phyloP scores from a whole-genome alignment of 495 filamentous ascomycete genomes.

The Polyplosphaeria fusca region DNA sequence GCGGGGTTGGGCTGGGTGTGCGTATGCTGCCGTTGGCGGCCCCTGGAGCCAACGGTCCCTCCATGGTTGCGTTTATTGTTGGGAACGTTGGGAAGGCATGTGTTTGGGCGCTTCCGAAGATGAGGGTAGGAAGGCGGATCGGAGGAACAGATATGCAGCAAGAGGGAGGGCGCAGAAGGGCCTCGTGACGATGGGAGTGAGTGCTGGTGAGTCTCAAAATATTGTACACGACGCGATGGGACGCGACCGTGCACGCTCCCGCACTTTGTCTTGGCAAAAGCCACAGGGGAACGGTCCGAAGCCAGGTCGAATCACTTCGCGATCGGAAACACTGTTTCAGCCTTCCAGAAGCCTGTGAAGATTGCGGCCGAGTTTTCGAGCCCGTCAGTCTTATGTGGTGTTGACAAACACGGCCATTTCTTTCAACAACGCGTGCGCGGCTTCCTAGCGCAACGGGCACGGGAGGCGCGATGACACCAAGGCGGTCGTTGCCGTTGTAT shows the following conservation, averaged over 20 bases:
- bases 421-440: no score
- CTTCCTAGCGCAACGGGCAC: no score
- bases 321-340: not conserved
- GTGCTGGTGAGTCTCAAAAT: constrained; percentile 22
- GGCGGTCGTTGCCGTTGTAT: no score
- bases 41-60: constrained; percentile 40
- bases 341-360: constrained; percentile 6
- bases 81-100: constrained; percentile 25
- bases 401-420: no score
- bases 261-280: constrained; percentile 7
- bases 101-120: constrained; percentile 19
- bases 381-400: not conserved
- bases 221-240: constrained; percentile 13
- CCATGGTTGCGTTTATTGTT: constrained; percentile 35
- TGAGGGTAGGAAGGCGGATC: not conserved
- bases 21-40: constrained; percentile 40
- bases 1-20: constrained; percentile 39
- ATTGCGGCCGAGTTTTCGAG: no score
- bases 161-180: constrained; percentile 4
- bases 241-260: constrained; percentile 9
- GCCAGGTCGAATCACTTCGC: not conserved
- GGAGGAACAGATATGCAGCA: not conserved
- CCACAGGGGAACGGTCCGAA: constrained; percentile 21
- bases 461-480: no score
- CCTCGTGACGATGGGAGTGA: constrained; percentile 3